Evolutionary conservation across 352 stramenopile species (phyloP).

Genomic region (Thraustochytrium striatum): DNA sequence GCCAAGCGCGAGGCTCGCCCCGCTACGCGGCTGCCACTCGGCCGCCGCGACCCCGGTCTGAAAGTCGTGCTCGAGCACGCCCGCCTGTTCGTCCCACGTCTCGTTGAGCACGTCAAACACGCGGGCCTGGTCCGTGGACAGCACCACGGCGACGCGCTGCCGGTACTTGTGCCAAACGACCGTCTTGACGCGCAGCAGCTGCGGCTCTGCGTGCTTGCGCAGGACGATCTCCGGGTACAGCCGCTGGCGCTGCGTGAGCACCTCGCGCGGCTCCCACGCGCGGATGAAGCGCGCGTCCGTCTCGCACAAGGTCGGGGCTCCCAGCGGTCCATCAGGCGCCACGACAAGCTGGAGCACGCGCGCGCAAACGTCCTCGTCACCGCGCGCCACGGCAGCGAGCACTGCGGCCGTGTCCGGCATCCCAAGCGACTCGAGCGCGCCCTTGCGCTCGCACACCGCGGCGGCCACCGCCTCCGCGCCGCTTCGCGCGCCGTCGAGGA

Average conservation of each 20-base stretch:
- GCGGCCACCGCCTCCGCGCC: no score
- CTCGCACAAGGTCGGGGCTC: background rate
- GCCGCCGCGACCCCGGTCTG: background rate
- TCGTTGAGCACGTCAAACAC: background rate
- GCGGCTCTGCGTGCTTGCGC: background rate
- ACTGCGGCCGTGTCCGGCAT: no score
- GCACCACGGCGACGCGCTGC: background rate
- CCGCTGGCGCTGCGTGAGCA: background rate
- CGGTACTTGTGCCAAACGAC: slow-evolving; percentile 1
- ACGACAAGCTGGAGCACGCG: background rate
- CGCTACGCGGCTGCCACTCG: slow-evolving; percentile 20
- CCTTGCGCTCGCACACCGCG: no score
- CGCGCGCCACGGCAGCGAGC: no score
- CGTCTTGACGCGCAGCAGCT: background rate
- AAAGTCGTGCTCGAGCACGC: slow-evolving; percentile 25
- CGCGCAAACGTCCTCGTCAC: no score
- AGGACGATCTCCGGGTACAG: background rate
- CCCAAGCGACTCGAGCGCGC: no score
- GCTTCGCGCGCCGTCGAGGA: no score
- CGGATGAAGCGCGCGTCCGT: background rate
- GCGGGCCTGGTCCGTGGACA: background rate
- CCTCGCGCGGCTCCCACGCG: background rate
- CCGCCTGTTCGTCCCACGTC: slow-evolving; percentile 4
- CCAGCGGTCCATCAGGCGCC: background rate
- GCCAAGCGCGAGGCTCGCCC: background rate